Base-by-base conservation (phyloP, 352 stramenopile species). In the Phytophthora melonis region DNA sequence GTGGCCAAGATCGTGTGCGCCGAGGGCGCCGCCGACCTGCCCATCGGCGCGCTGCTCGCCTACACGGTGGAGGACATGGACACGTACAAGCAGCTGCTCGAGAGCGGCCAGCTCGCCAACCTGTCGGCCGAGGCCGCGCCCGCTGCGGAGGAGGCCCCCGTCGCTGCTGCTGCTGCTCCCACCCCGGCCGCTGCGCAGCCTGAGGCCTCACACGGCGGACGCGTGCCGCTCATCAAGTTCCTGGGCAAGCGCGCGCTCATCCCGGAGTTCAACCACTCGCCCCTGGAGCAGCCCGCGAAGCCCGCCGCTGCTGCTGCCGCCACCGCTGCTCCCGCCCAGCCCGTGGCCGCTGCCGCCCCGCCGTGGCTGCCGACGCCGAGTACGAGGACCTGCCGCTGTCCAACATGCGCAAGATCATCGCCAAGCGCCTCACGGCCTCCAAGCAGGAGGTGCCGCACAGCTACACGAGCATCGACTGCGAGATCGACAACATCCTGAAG, bases 391-490 rank as follows among this genome's bases (percentile, higher is more conserved):
- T 95, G 30, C 81, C 94, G 52, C 86, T 97, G 36, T 97, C 84
- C 64, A 98, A 98, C 82, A 99, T 99, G 97, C 91, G 98, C 66
- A 99, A 99, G 84, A 95, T 99, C 71, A 99, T 99, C 73, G 97
- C 98, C 30, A 97, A 98, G 74, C 95, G 98, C 23, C 86, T 99
- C 25, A 98, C 97, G 5, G 94, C 99, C 76, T 99, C 93, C 63
- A 99, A 99, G 88, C 82, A 91, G 41, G 91, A 92, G 10, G 96
- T 99, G 58, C 98, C 98, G 30, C 98, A 99, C 84, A 96, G 97
- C 79, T 99, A 99, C 81, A 88, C 90, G 58, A 97, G 93, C 66
- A 97, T 99, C 21, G 95, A 99, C 81, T 98, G 98, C 67, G 90
- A 99, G 79, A 93, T 99, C 66, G 98, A 98, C 81, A 77, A 34